These are phyloP conservation scores for Dentiscutata heterogama DNA, from an alignment of 371 early-diverging fungal genomes.

Conservation along the genomic window DNA sequence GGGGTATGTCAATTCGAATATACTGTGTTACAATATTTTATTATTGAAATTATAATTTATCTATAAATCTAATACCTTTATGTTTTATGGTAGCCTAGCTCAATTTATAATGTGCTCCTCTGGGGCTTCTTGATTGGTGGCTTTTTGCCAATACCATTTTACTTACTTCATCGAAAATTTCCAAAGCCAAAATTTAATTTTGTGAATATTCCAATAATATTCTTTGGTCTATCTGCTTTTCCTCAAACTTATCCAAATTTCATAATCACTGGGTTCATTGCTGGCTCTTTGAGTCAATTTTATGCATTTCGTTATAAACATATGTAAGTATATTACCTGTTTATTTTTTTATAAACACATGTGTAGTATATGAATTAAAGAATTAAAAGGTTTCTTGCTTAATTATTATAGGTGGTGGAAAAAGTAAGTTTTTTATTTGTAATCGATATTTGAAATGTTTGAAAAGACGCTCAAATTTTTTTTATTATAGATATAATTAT, in stretches of 20 bases:
- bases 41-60: too few species aligned
- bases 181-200: conserved; percentile 45
- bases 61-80: too few species aligned
- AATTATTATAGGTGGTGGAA: not conserved
- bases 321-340: not conserved
- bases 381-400: too few species aligned
- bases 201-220: conserved; percentile 43
- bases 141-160: conserved; percentile 62
- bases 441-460: too few species aligned
- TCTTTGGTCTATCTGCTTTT: not conserved
- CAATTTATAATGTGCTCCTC: conserved; percentile 67
- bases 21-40: too few species aligned
- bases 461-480: too few species aligned
- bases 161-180: conserved; percentile 53
- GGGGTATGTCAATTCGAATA: conserved; percentile 46
- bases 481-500: conserved; percentile 53
- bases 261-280: not conserved
- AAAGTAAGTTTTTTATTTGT: too few species aligned
- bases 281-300: conserved; percentile 19
- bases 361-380: not conserved
- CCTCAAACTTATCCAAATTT: conserved; percentile 19
- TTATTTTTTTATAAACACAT: not conserved
- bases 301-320: not conserved
- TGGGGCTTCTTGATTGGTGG: conserved; percentile 68
- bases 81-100: conserved; percentile 45